Evolutionary conservation across 805 yeast species (phyloP).

Genomic region (Lipomyces orientalis): DNA sequence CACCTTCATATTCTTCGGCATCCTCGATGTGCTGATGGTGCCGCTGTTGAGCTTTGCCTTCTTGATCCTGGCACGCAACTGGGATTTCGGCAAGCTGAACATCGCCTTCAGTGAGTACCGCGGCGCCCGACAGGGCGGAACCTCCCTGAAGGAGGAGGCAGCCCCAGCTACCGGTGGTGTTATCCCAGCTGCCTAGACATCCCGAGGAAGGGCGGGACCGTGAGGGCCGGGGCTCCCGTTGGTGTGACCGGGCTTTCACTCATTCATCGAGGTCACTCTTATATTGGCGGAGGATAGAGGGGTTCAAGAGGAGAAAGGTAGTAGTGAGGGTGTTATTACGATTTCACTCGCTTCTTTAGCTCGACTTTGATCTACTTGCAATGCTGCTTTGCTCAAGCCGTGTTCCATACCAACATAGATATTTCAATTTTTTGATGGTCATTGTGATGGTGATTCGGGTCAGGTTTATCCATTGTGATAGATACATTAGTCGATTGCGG

Average conservation of each 20-base stretch:
- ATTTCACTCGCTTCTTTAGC: not conserved
- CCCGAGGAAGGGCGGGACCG: not conserved
- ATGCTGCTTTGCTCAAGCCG: too few species aligned
- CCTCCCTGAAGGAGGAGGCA: not conserved
- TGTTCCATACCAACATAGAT: too few species aligned
- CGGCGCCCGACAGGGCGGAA: not conserved
- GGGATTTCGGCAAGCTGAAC: not conserved
- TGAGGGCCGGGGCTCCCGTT: not conserved
- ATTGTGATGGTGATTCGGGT: too few species aligned
- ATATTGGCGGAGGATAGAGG: not conserved
- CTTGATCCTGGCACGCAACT: not conserved
- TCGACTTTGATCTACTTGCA: too few species aligned
- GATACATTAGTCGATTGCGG: too few species aligned
- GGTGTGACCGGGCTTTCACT: not conserved
- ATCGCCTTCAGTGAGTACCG: not conserved
- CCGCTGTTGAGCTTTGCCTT: not conserved
- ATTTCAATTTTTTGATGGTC: too few species aligned
- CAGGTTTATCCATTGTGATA: too few species aligned
- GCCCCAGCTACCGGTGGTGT: not conserved
- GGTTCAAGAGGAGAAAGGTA: not conserved
- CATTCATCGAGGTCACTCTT: too few species aligned
- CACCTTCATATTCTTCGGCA: conserved; percentile 63
- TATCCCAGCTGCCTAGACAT: not conserved
- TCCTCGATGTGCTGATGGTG: conserved; percentile 52
- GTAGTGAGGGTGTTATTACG: not conserved